Percentiles rank a stretch among this genome's conserved stretches.
These are phyloP conservation scores for Lophiotrema nucula DNA, from an alignment of 495 filamentous ascomycete species.

Conservation along the genomic window DNA sequence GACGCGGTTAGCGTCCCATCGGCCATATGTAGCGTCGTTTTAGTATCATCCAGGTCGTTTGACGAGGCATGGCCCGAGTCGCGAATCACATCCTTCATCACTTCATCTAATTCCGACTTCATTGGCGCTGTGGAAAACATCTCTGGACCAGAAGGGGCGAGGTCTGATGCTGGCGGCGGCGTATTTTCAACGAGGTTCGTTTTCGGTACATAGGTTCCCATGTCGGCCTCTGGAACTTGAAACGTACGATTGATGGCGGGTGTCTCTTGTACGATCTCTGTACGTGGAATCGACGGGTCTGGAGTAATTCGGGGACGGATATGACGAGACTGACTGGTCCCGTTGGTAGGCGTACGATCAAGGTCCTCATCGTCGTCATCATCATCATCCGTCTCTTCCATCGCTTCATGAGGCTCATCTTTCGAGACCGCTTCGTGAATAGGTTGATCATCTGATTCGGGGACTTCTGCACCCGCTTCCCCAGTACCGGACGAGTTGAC, in stretches of 20 bases:
- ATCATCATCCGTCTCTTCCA: conserved; percentile 3
- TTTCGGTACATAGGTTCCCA: not conserved
- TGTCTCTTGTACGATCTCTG: conserved; percentile 28
- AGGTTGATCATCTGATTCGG: conserved; percentile 1
- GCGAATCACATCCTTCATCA: not conserved
- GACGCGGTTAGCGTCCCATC: not conserved
- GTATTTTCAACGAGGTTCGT: not conserved
- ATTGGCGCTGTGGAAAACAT: not conserved
- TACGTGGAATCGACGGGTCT: conserved; percentile 2
- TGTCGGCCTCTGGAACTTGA: not conserved
- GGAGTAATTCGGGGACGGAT: conserved; percentile 11
- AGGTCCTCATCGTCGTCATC: conserved; percentile 9
- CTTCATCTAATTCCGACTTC: not conserved
- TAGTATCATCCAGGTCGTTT: not conserved
- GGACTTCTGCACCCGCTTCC: conserved; percentile 5
- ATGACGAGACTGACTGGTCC: not conserved
- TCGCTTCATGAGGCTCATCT: not conserved
- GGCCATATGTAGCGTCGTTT: not conserved
- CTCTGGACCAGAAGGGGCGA: not conserved
- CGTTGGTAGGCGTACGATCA: conserved; percentile 6
- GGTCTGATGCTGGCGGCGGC: not conserved
- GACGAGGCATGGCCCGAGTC: not conserved
- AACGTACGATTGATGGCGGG: conserved; percentile 10
- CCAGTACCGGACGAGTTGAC: conserved; percentile 19
- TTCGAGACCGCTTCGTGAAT: not conserved